phyloP scores from a whole-genome alignment of 305 asterid species.

The Fraxinus albicans region DNA sequence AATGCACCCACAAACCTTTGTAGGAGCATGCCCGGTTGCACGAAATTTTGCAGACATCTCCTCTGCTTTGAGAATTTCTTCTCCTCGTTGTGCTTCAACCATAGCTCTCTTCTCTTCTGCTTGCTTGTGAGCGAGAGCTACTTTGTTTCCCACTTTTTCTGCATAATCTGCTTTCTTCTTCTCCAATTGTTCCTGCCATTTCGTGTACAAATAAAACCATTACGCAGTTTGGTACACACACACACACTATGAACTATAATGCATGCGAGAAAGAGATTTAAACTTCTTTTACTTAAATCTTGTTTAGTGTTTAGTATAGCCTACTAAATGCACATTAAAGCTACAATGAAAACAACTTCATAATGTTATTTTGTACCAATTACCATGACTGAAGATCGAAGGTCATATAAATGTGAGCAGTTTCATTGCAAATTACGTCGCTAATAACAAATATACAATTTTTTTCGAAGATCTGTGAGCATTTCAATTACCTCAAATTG shows the following conservation, averaged over 20 bases:
- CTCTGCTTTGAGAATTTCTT: conserved; percentile 67
- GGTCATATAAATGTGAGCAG: not conserved
- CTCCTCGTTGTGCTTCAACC: conserved; percentile 59
- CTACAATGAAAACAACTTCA: not conserved
- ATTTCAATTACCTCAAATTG: conserved; percentile 57
- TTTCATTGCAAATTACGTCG: not conserved
- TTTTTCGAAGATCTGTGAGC: not conserved
- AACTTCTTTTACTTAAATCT: not conserved
- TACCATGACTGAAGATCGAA: not conserved
- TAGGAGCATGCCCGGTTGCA: conserved; percentile 65
- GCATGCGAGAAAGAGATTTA: not conserved
- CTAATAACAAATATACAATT: not conserved
- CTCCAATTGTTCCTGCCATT: conserved; percentile 60
- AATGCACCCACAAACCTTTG: conserved; percentile 57
- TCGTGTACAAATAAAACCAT: not conserved
- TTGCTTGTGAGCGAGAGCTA: conserved; percentile 60
- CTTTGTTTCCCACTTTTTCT: conserved; percentile 66
- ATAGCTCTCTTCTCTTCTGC: conserved; percentile 82
- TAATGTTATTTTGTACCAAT: not conserved
- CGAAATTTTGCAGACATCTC: conserved; percentile 74
- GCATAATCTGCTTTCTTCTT: conserved; percentile 77
- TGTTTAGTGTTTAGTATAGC: not conserved
- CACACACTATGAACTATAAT: too few species aligned
- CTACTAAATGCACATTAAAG: not conserved
- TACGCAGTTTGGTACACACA: not conserved